Percentiles rank a stretch among this genome's conserved stretches.
These are phyloP conservation scores for Beauveria sp. DNA, from an alignment of 2,329 filamentous ascomycete genomes.

Conservation along the genomic window DNA sequence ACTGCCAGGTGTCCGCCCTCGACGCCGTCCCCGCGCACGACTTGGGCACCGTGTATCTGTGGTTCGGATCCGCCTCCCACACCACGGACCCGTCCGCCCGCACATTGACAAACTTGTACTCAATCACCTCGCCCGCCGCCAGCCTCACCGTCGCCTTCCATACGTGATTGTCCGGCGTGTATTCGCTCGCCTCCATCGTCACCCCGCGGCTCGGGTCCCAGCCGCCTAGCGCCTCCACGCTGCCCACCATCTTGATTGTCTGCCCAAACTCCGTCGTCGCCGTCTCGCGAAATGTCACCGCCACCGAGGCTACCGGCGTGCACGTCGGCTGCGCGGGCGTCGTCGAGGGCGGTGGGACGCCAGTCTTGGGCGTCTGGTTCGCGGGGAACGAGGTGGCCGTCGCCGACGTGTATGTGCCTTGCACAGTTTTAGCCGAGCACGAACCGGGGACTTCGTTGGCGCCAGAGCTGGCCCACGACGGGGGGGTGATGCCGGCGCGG, in stretches of 20 bases:
- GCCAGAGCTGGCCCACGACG: conserved; percentile 44
- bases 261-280: conserved; percentile 54
- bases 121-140: conserved; percentile 44
- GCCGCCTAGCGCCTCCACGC: conserved; percentile 48
- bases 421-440: conserved; percentile 39
- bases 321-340: conserved; percentile 23
- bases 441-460: conserved; percentile 40
- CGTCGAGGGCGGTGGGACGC: conserved; percentile 16
- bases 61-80: conserved; percentile 59
- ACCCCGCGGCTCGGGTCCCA: conserved; percentile 53
- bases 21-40: conserved; percentile 22
- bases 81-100: conserved; percentile 43
- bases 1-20: conserved; percentile 25
- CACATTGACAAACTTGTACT: conserved; percentile 65
- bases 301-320: conserved; percentile 35
- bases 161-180: conserved; percentile 50
- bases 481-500: conserved; percentile 46
- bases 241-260: conserved; percentile 58
- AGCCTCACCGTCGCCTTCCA: conserved; percentile 54
- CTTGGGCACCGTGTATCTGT: conserved; percentile 25
- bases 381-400: conserved; percentile 42
- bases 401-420: conserved; percentile 44
- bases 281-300: conserved; percentile 55
- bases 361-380: conserved; percentile 36
- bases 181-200: conserved; percentile 48